Evolutionary conservation across 768 basidiomycete species (phyloP), one percentile per base, ranked within the genome.

Genomic region (Leccinum obscurum): DNA sequence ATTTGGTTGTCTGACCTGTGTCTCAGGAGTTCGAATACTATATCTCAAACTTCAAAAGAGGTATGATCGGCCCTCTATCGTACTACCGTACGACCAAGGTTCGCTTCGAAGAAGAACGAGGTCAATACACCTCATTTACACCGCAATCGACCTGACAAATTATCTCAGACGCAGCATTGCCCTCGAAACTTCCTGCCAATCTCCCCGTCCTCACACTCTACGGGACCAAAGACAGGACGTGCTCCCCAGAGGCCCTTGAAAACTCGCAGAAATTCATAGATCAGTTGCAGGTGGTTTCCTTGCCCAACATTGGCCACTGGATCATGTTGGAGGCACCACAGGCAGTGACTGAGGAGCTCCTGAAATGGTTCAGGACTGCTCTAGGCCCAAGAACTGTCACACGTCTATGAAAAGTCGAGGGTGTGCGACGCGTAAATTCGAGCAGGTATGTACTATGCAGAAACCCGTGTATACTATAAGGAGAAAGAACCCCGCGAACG

Each of bases 51-150:
- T 28, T 28, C 20, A 63, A 72, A 26, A 76, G 81, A 17, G 76
- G 76, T 24, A 85, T 93, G 84, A 77, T 78, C 20, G 89, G 88
- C 2, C 88, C 90, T 3, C 71, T 91, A n/a, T 89, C 88, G 59
- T 93, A 90, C 69, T 92, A 92, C 63, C 83, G 89, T 34, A 90
- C 88, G 2, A 70, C 76, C 13, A 78, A 79, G 60, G 60, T 77
- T 60, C 82, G 88, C n/a, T 83, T 81, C 68, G 83, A 90, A 17
- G 91, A 93, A 71, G 88, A 92, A 66, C 65, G 64, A 66, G 75
- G 80, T 75, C 20, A n/a, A 58, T 52, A 17, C 4, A 22, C 34
- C 34, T 17, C 32, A 53, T 41, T 2, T 24, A 24, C 5, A n/a
- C 1, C 17, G 11, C 14, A 15, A 48, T 49, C 22, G 50, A 41